Conservation (phyloP, 2,329 filamentous ascomycete species). For the Aspergillus caelatus region DNA sequence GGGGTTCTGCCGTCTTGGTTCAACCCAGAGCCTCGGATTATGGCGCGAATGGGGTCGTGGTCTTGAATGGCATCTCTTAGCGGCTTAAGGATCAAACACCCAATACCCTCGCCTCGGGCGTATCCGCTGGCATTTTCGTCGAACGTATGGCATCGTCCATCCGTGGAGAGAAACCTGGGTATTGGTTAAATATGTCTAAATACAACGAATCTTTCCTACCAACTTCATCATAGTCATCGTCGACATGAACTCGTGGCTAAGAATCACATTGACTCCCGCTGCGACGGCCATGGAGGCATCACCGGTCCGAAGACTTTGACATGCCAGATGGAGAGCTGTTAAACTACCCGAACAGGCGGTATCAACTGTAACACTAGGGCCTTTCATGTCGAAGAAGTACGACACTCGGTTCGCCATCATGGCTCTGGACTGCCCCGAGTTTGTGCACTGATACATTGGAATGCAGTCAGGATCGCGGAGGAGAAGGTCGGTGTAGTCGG, state of each 20-base stretch:
- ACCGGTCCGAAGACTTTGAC: constrained; percentile 27
- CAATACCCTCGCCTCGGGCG: constrained; percentile 50
- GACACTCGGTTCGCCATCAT: constrained; percentile 34
- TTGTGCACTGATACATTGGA: constrained; percentile 31
- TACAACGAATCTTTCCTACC: not conserved
- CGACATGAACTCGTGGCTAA: constrained; percentile 32
- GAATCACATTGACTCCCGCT: constrained; percentile 28
- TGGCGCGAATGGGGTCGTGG: constrained; percentile 46
- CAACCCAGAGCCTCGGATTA: constrained; percentile 45
- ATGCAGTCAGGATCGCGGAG: constrained; percentile 33
- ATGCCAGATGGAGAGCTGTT: constrained; percentile 38
- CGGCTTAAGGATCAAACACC: constrained; percentile 46
- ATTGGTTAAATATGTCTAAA: not conserved
- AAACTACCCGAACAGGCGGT: constrained; percentile 39
- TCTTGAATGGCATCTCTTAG: constrained; percentile 46
- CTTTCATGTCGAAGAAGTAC: constrained; percentile 32
- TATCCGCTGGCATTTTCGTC: constrained; percentile 50
- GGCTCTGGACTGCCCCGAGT: constrained; percentile 28
- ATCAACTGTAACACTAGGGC: constrained; percentile 36
- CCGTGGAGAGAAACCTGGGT: constrained; percentile 29
- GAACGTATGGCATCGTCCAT: constrained; percentile 36
- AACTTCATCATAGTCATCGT: constrained; percentile 25
- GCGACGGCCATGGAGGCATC: constrained; percentile 28
- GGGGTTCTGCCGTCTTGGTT: constrained; percentile 52
- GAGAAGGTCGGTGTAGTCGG: constrained; percentile 35